These are phyloP conservation scores for Sporisorium iseilematis-ciliati DNA, from an alignment of 1,284 basidiomycete species.

Conservation along the genomic window DNA sequence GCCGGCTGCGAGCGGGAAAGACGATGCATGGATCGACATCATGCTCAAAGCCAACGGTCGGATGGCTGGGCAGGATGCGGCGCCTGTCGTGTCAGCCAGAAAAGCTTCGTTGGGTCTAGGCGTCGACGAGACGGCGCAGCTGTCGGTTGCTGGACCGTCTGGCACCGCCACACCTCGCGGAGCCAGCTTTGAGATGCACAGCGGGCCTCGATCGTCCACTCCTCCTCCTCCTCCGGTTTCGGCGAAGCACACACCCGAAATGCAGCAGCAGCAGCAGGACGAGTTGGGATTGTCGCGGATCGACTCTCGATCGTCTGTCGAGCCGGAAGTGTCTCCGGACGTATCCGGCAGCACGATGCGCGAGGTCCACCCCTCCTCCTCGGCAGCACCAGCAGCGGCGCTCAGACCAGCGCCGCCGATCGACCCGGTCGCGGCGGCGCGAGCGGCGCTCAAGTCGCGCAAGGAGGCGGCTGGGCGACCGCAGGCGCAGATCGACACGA, in stretches of 20 bases:
- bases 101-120: slow-evolving; percentile 18
- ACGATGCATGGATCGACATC: slow-evolving; percentile 63
- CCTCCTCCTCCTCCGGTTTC: slow-evolving; percentile 18
- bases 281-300: slow-evolving; percentile 5
- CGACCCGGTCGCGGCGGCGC: slow-evolving; percentile 37
- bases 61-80: slow-evolving; percentile 53
- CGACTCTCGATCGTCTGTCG: background rate
- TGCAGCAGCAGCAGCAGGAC: slow-evolving; percentile 18
- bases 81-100: background rate
- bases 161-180: no score
- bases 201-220: slow-evolving; percentile 30
- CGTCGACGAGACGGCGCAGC: slow-evolving; percentile 22
- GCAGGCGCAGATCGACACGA: slow-evolving; percentile 36
- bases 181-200: background rate
- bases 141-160: slow-evolving; percentile 19
- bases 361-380: background rate
- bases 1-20: slow-evolving; percentile 18
- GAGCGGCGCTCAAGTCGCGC: slow-evolving; percentile 35
- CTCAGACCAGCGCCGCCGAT: slow-evolving; percentile 11
- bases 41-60: slow-evolving; percentile 43
- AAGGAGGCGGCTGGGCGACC: slow-evolving; percentile 10
- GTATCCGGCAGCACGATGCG: slow-evolving; percentile 1
- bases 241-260: background rate
- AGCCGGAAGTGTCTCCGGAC: background rate
- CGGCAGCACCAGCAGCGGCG: background rate